Conservation (phyloP, 495 filamentous ascomycete genomes). For the Penicillium waksmanii region DNA sequence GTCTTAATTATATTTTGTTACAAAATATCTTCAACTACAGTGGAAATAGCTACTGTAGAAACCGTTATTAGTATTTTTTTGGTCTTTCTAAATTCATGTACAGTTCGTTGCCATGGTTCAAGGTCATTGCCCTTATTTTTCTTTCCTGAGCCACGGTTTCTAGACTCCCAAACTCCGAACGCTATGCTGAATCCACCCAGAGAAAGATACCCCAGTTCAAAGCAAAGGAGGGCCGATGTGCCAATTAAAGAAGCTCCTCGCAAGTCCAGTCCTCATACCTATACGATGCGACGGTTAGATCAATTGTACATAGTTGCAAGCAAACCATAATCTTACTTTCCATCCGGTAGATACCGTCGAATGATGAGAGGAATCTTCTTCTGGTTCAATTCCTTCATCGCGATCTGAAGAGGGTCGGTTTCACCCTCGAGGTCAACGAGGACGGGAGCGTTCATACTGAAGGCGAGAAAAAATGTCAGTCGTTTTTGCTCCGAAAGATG, state of each 20-base stretch:
- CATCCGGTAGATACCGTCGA: slow-evolving; percentile 92
- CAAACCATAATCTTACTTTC: slow-evolving; percentile 70
- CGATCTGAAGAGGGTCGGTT: slow-evolving; percentile 96
- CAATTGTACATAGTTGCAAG: background rate
- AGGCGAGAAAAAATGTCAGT: slow-evolving; percentile 19
- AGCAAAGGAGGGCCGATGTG: slow-evolving; percentile 9
- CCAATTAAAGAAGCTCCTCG: slow-evolving; percentile 76
- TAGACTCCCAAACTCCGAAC: slow-evolving; percentile 33
- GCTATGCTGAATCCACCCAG: slow-evolving; percentile 46
- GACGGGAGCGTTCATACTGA: slow-evolving; percentile 95
- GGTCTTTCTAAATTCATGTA: slow-evolving; percentile 29
- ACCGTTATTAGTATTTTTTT: slow-evolving; percentile 31
- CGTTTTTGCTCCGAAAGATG: background rate
- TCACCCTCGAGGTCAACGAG: slow-evolving; percentile 96
- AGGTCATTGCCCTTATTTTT: slow-evolving; percentile 14
- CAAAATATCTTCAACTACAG: too few species aligned
- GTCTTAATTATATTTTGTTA: too few species aligned
- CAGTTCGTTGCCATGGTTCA: slow-evolving; percentile 24
- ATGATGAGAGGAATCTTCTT: slow-evolving; percentile 98
- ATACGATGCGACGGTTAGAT: slow-evolving; percentile 7
- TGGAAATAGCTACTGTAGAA: slow-evolving; percentile 5
- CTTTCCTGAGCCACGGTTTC: slow-evolving; percentile 26
- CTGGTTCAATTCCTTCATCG: slow-evolving; percentile 93
- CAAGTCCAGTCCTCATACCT: slow-evolving; percentile 99
- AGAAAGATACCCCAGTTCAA: slow-evolving; percentile 15